These are phyloP conservation scores for Fraxinus albicans DNA, from an alignment of 305 asterid species.

Conservation along the genomic window DNA sequence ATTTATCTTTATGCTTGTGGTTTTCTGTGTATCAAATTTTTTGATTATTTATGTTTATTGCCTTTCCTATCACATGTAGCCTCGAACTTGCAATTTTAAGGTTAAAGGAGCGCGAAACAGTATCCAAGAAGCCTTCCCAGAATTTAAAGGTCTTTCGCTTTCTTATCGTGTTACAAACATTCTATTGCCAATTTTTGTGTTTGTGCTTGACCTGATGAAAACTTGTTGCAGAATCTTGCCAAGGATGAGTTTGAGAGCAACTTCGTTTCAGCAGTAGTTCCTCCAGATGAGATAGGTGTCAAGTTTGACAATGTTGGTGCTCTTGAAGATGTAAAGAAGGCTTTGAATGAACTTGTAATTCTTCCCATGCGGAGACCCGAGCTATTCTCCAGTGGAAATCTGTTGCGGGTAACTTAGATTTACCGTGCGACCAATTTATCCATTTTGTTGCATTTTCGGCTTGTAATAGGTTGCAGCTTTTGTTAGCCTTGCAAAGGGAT, in stretches of 20 bases:
- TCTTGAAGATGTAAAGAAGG: constrained; percentile 90
- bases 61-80: constrained; percentile 43
- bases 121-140: constrained; percentile 81
- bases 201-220: constrained; percentile 16
- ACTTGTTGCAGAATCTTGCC: constrained; percentile 72
- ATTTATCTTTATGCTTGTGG: constrained; percentile 27
- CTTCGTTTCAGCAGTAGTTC: constrained; percentile 93
- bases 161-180: neutral
- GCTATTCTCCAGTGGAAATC: constrained; percentile 91
- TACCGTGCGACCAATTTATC: neutral
- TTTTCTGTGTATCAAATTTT: constrained; percentile 19
- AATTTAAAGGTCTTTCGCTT: constrained; percentile 62
- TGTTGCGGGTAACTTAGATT: constrained; percentile 67
- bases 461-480: constrained; percentile 8
- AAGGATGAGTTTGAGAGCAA: constrained; percentile 97
- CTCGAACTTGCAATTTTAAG: constrained; percentile 83
- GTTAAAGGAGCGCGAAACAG: constrained; percentile 73
- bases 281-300: constrained; percentile 95
- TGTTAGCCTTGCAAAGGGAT: constrained; percentile 98
- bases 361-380: constrained; percentile 99
- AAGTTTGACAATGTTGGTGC: constrained; percentile 97
- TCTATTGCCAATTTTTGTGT: neutral
- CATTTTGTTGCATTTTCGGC: constrained; percentile 12
- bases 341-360: constrained; percentile 88
- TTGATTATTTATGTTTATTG: constrained; percentile 27